Evolutionary conservation across 768 basidiomycete species (phyloP), one percentile per base, ranked within the genome.

Genomic region (Leucocoprinus birnbaumii): DNA sequence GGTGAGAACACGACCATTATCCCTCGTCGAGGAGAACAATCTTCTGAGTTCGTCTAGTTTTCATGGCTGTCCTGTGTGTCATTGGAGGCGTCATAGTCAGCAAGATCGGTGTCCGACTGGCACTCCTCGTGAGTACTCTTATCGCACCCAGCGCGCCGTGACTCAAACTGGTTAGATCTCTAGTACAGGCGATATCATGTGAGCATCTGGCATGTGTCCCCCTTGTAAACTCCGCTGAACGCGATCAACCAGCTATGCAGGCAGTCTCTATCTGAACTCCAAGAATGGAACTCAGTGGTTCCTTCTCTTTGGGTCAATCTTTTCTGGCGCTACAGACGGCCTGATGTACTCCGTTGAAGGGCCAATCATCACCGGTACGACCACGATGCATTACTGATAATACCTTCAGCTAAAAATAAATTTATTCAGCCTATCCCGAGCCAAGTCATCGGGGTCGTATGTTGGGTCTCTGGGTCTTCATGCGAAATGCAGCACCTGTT

Each of bases 241-340:
- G 14, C 18, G 27, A 10, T 18, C 27, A 41, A 19, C 16, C 40
- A 70, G 67, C 41, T 70, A 70, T 43, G 66, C 68, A 4, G 68
- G 68, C 21, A 68, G 68, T 44, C 59, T 68, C 16, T 70, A 70
- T 42, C 58, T 70, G 38, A 70, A 70, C 52, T 68, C 67, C 8
- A 68, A 70, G 53, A 68, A 66, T 56, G 68, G 68, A 18, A 68
- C 65, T 6, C 68, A 70, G 48, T 70, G 68, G 68, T 70, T 70
- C 57, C 61, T 70, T 57, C 68, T 70, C 67, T 59, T 70, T 7
- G 67, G 67, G 16, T 68, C 67, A 21, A 68, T 70, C 40, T 53
- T 66, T 22, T 68, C 67, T 22, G 68, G 68, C 22, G 59, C 57
- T 37, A 70, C 68, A 1, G 67, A 68, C 50, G 68, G 68, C 1